Base-by-base conservation (phyloP, 768 basidiomycete species). In the Boletus vermiculosoides region DNA sequence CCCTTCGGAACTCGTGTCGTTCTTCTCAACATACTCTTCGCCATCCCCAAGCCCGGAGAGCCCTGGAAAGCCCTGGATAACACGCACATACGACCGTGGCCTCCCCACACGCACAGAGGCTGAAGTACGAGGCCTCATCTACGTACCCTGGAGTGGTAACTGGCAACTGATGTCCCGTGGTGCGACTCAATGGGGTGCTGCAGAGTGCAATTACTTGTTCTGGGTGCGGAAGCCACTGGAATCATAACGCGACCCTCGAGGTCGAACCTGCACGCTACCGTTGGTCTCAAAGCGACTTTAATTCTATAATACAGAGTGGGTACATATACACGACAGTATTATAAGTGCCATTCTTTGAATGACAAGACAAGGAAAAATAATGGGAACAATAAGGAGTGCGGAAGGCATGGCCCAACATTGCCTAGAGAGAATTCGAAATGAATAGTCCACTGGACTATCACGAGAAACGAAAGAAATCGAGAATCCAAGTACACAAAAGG, bases 1-100 rank as follows among this genome's bases (percentile, higher is more conserved):
- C 59, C 92, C 96, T 5, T 78, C 79, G 1, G 97, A 99, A 67
- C 82, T 99, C 12, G 76, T 89, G 39, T 79, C 79, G 13, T 98
- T 92, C 77, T 96, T 99, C 74, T 79, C 83, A 48, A 73, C 77
- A 23, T 84, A 88, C 57, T 71, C 78, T 23, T 67, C 73, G 5
- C 62, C 62, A 10, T 57, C 63, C 3, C 30, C 53, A 13, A 39
- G 42, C 44, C 40, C 56, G 2, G 56, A 50, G 28, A 47, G 34
- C 44, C 41, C 52, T 42, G 58, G 48, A 41, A 69, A 40, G 73
- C 80, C 82, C 10, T 90, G 89, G 90, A 85, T 90, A 65, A 77
- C 82, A 16, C 77, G 74, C 23, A 71, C 78, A 4, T 77, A 80
- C 47, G 73, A 69, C 8, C 73, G 75, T 52, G 78, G 78, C 5